phyloP scores from a whole-genome alignment of 371 early-diverging fungal species.

The Mycotypha africana region DNA sequence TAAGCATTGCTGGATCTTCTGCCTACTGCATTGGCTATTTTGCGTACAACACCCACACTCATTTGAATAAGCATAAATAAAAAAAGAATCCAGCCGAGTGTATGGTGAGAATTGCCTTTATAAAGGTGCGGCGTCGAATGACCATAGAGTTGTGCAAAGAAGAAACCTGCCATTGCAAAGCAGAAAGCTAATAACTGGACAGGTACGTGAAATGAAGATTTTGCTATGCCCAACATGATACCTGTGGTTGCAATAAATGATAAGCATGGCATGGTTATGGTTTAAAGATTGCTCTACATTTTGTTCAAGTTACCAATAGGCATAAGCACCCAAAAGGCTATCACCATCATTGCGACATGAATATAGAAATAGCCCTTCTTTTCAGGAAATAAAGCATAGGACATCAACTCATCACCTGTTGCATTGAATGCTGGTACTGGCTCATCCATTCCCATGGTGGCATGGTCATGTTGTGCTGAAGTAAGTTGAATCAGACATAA shows the following conservation, averaged over 20 bases:
- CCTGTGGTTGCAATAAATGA: too few relatives aligned
- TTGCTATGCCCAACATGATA: conserved; percentile 45
- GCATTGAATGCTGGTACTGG: conserved; percentile 26
- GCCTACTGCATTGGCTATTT: conserved; percentile 39
- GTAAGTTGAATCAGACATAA: not conserved
- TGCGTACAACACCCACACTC: conserved; percentile 39
- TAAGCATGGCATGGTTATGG: too few relatives aligned
- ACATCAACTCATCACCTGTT: conserved; percentile 35
- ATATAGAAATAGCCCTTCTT: conserved; percentile 25
- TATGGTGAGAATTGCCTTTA: conserved; percentile 40
- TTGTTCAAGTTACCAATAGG: conserved; percentile 39
- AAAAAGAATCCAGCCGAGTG: conserved; percentile 40
- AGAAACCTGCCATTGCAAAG: conserved; percentile 35
- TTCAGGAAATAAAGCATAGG: conserved; percentile 27
- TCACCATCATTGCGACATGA: conserved; percentile 28
- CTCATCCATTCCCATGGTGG: conserved; percentile 7
- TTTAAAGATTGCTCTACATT: too few relatives aligned
- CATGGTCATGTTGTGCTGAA: not conserved
- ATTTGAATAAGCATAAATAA: conserved; percentile 31
- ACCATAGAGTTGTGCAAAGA: conserved; percentile 43
- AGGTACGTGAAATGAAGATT: conserved; percentile 42
- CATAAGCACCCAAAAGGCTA: conserved; percentile 33
- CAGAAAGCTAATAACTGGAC: conserved; percentile 30
- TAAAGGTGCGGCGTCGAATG: conserved; percentile 43
- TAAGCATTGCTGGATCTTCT: conserved; percentile 16